These are phyloP conservation scores for Suhomyces maxii DNA, from an alignment of 1,139 yeast species.

Conservation along the genomic window DNA sequence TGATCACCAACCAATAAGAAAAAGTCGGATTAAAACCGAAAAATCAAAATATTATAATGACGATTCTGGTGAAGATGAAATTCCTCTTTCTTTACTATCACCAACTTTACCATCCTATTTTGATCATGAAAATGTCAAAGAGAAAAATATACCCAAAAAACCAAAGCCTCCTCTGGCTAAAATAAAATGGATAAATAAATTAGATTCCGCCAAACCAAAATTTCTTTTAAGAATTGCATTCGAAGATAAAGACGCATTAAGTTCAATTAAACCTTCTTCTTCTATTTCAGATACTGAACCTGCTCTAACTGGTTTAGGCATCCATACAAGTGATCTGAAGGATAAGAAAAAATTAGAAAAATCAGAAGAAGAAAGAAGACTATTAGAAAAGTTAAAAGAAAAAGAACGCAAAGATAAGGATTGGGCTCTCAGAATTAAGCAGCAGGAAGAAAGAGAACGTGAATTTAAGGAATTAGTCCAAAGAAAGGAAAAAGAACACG, in stretches of 20 bases:
- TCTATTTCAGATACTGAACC: constrained; percentile 1
- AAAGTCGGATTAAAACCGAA: background rate
- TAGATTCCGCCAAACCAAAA: constrained; percentile 28
- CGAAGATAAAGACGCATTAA: constrained; percentile 5
- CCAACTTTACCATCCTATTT: constrained; percentile 39
- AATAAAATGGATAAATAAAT: constrained; percentile 37
- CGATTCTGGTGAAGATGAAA: constrained; percentile 18
- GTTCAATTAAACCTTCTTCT: background rate
- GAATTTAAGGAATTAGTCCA: constrained; percentile 6
- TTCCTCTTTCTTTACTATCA: constrained; percentile 34
- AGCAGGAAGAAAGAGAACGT: constrained; percentile 12
- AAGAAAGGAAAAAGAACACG: constrained; percentile 11
- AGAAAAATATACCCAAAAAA: constrained; percentile 1
- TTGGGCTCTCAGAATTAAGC: constrained; percentile 6
- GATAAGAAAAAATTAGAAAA: constrained; percentile 1
- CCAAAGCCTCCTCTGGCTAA: constrained; percentile 3
- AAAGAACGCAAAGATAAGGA: constrained; percentile 2
- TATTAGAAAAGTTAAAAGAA: constrained; percentile 3
- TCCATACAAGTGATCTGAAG: constrained; percentile 12
- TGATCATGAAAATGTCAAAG: constrained; percentile 9
- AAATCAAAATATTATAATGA: constrained; percentile 2
- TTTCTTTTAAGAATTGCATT: constrained; percentile 33
- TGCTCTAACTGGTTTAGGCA: constrained; percentile 25
- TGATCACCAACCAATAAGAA: constrained; percentile 1
- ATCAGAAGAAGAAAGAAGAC: constrained; percentile 3